These are phyloP conservation scores for Pleurotus citrinopileatus DNA, from an alignment of 768 basidiomycete species.

Conservation along the genomic window DNA sequence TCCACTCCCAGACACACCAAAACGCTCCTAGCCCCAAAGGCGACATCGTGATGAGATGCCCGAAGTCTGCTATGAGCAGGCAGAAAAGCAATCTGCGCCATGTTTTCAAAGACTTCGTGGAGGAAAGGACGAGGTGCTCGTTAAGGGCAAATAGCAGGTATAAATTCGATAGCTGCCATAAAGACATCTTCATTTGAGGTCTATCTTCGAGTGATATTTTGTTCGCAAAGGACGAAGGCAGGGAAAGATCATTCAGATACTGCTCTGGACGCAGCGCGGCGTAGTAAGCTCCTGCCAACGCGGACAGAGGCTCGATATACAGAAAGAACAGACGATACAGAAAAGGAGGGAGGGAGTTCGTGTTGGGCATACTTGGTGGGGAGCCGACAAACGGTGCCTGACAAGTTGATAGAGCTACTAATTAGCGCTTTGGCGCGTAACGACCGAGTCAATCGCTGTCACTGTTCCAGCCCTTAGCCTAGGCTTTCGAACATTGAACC, in stretches of 20 bases:
- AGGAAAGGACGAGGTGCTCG: slow-evolving; percentile 47
- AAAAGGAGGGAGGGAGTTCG: too few relatives aligned
- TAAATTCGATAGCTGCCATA: slow-evolving; percentile 48
- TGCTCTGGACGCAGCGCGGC: slow-evolving; percentile 34
- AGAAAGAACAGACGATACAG: slow-evolving; percentile 47
- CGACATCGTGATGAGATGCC: slow-evolving; percentile 43
- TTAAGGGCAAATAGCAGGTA: slow-evolving; percentile 50
- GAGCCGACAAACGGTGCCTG: too few relatives aligned
- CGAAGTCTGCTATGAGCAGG: slow-evolving; percentile 41
- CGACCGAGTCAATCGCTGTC: too few relatives aligned
- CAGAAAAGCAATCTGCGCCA: slow-evolving; percentile 42
- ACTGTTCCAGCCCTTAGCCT: too few relatives aligned
- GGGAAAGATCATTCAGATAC: slow-evolving; percentile 36
- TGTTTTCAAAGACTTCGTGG: slow-evolving; percentile 33
- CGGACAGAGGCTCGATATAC: slow-evolving; percentile 49
- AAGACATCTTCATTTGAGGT: slow-evolving; percentile 34
- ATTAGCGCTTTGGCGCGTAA: too few relatives aligned
- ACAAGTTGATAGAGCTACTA: too few relatives aligned
- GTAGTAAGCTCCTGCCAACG: slow-evolving; percentile 46
- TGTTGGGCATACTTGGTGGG: too few relatives aligned
- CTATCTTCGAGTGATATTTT: not conserved
- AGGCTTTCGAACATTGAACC: too few relatives aligned
- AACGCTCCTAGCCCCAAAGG: slow-evolving; percentile 40
- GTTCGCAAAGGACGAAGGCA: slow-evolving; percentile 2
- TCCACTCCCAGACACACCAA: slow-evolving; percentile 45